Evolutionary conservation across 75 land plant species (phyloP).

Genomic region (Cryptomeria japonica): DNA sequence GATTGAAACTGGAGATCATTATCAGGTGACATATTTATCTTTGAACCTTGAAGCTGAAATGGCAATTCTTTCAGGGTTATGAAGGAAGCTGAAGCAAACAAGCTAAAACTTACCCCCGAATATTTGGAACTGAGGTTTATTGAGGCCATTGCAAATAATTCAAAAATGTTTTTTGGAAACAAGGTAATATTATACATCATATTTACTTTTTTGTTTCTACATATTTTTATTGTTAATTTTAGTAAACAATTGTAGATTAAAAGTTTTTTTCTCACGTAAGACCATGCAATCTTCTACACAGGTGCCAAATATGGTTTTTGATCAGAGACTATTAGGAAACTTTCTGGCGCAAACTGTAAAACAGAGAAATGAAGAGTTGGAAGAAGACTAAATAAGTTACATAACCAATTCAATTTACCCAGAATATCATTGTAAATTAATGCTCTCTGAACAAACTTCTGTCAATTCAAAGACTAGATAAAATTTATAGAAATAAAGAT

Average conservation of each 20-base stretch:
- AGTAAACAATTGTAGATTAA: neutral
- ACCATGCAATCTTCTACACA: slow-evolving; percentile 21
- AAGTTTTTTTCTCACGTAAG: neutral
- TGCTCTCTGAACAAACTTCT: too few relatives aligned
- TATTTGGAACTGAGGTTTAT: slow-evolving; percentile 90
- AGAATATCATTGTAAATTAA: too few relatives aligned
- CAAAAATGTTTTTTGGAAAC: slow-evolving; percentile 93
- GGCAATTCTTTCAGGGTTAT: slow-evolving; percentile 42
- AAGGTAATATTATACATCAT: slow-evolving; percentile 48
- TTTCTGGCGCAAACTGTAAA: slow-evolving; percentile 23
- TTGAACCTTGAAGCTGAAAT: neutral
- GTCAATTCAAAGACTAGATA: neutral
- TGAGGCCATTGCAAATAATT: slow-evolving; percentile 86
- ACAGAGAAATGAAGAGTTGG: neutral
- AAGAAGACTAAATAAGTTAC: neutral
- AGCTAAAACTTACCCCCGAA: slow-evolving; percentile 80
- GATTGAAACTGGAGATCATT: neutral
- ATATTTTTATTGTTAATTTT: neutral
- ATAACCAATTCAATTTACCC: too few relatives aligned
- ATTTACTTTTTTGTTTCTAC: neutral
- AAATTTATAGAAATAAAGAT: neutral
- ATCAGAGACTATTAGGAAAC: slow-evolving; percentile 87
- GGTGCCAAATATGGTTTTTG: slow-evolving; percentile 88
- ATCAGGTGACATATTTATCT: neutral
- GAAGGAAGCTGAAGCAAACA: slow-evolving; percentile 98